A percentile compares a stretch with the other conserved stretches of the same genome.
phyloP scores from a whole-genome alignment of 306 rosid genomes.

The Ormosia semicastrata region DNA sequence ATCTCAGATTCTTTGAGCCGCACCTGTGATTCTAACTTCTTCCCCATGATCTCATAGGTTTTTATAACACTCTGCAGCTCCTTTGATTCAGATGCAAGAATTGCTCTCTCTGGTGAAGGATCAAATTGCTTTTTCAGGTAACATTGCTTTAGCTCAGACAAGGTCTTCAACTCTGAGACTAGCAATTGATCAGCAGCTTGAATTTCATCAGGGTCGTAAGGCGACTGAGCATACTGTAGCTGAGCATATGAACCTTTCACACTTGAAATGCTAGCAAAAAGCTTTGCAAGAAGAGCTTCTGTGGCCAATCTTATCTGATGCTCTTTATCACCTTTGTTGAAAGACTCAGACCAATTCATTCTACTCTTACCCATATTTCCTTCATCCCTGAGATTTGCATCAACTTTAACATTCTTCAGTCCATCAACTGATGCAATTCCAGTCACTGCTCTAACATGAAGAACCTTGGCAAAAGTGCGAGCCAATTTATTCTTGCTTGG shows the following conservation, averaged over 20 bases:
- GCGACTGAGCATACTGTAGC: conserved; percentile 72
- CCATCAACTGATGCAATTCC: conserved; percentile 62
- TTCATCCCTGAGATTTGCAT: conserved; percentile 31
- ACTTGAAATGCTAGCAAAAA: conserved; percentile 72
- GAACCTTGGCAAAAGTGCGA: conserved; percentile 73
- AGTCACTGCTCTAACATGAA: conserved; percentile 45
- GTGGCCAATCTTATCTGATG: conserved; percentile 45
- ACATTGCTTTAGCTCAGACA: conserved; percentile 77
- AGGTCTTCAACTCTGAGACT: conserved; percentile 57
- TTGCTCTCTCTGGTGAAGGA: conserved; percentile 56
- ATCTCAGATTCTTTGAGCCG: conserved; percentile 65
- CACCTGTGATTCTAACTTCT: conserved; percentile 66
- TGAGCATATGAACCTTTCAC: conserved; percentile 82
- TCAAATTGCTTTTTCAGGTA: conserved; percentile 64
- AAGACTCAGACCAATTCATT: conserved; percentile 26
- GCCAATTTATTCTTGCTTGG: conserved; percentile 62
- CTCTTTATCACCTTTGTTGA: conserved; percentile 50
- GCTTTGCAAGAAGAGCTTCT: conserved; percentile 64
- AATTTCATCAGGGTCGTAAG: conserved; percentile 74
- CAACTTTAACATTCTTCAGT: conserved; percentile 42
- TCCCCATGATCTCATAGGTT: conserved; percentile 51
- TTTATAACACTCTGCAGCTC: conserved; percentile 65
- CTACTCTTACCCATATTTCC: conserved; percentile 25
- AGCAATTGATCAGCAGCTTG: conserved; percentile 61
- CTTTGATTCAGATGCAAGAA: conserved; percentile 61